Percentiles rank a stretch among this genome's conserved stretches.
Conservation (phyloP, 2,329 filamentous ascomycete species). For the Fusarium compactum region DNA sequence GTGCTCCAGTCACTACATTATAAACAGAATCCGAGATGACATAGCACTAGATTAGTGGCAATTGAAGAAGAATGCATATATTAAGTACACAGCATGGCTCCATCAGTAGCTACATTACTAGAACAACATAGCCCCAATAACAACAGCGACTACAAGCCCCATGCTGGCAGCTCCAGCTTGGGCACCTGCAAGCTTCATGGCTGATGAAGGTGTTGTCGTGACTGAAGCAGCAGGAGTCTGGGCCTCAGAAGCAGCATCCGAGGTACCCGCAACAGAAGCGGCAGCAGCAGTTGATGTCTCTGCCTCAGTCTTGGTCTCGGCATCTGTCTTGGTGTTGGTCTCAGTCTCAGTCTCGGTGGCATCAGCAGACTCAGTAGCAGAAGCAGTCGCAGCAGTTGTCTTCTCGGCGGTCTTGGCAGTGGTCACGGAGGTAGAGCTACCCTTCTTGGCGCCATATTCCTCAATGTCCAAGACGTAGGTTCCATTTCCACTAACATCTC, state of each 20-base stretch:
- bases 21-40: not conserved
- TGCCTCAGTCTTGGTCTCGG: not conserved
- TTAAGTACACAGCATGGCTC: not conserved
- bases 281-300: not conserved
- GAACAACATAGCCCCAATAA: not conserved
- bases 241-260: not conserved
- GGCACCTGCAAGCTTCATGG: not conserved
- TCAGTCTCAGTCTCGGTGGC: constrained; percentile 13
- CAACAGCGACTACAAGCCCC: not conserved
- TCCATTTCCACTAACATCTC: not conserved
- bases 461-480: constrained; percentile 30
- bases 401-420: constrained; percentile 13
- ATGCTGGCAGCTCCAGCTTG: not conserved
- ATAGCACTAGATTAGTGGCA: not conserved
- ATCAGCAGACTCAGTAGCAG: not conserved
- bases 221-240: not conserved
- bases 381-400: not conserved
- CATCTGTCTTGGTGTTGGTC: not conserved
- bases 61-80: not conserved
- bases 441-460: constrained; percentile 19
- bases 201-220: not conserved
- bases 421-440: constrained; percentile 14
- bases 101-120: not conserved
- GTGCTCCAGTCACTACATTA: not conserved
- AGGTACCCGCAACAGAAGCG: not conserved